Evolutionary conservation across 345 rosid species (phyloP), one percentile per base, ranked within the genome.

Genomic region (Nasturtium officinale): DNA sequence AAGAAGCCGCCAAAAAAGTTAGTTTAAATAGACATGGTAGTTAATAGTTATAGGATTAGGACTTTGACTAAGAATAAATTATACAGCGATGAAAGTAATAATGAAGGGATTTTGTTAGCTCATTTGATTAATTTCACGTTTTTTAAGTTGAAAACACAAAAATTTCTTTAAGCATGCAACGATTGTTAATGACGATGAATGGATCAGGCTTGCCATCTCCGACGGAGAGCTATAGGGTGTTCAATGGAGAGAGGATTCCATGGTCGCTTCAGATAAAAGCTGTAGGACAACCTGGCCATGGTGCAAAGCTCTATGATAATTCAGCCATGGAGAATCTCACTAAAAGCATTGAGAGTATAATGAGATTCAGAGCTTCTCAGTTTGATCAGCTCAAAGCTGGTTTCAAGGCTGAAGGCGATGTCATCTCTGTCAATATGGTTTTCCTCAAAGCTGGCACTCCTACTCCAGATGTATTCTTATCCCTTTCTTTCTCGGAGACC

Each of bases 371-470:
- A 68, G 89, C 94, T 72, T 89, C 96, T 0, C 94, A 89, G 85
- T 87, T 93, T 76, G 92, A 93, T 73, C 61, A 85, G 83, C 65
- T 86, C 75, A 90, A 90, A 81, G 78, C 90, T 13, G 88, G 92
- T 56, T 56, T 89, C 51, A 89, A 79, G 69, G 84, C 73, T 42
- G 97, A 93, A 57, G 97, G 92, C 16, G 90, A 87, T 73, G 93
- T 90, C 47, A 61, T 82, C 76, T 90, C 96, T 5, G 88, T 93
- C 59, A 90, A 87, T 55, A 87, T 87, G 97, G 89, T 68, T 55
- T 90, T 80, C 75, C 89, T 90, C 40, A 87, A 87, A 75, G 93
- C 93, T 55, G 97, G 96, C 76, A 90, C 85, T 5, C 98, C 96
- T 30, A 83, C 93, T 65, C 88, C 91, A 43, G 82, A 89, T 13